These are phyloP conservation scores for Arbutus unedo DNA, from an alignment of 148 eudicot species.

Conservation along the genomic window DNA sequence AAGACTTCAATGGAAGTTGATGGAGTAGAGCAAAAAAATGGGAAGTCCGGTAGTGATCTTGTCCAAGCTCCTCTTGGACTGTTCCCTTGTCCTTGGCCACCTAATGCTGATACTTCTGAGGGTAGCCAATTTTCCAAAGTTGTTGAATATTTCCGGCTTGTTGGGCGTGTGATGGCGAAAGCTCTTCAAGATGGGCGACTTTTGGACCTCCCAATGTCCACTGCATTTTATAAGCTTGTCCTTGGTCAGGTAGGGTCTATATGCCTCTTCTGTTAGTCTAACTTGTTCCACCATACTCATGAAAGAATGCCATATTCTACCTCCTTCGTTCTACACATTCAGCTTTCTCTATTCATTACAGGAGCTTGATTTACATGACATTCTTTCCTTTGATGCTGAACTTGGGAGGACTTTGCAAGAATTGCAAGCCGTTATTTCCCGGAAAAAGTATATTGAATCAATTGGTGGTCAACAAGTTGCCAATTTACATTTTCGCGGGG, in stretches of 20 bases:
- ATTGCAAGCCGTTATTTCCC: slow-evolving; percentile 70
- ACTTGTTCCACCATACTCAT: neutral
- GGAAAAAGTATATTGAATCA: slow-evolving; percentile 79
- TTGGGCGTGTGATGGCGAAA: slow-evolving; percentile 96
- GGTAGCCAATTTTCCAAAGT: slow-evolving; percentile 65
- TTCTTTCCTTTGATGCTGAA: slow-evolving; percentile 79
- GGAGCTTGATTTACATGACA: slow-evolving; percentile 99
- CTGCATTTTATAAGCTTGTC: slow-evolving; percentile 79
- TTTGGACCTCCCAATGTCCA: slow-evolving; percentile 80
- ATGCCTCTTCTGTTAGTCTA: neutral
- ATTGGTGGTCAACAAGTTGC: slow-evolving; percentile 53
- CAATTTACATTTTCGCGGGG: slow-evolving; percentile 68
- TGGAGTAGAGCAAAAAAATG: slow-evolving; percentile 33
- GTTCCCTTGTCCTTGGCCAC: slow-evolving; percentile 93
- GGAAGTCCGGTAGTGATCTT: slow-evolving; percentile 41
- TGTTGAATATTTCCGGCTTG: slow-evolving; percentile 69
- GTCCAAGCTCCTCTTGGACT: slow-evolving; percentile 79
- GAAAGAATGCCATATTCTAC: neutral
- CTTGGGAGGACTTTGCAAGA: slow-evolving; percentile 86
- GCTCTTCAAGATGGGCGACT: slow-evolving; percentile 99
- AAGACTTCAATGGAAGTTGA: slow-evolving; percentile 53
- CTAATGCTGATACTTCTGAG: slow-evolving; percentile 53
- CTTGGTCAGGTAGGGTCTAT: slow-evolving; percentile 67
- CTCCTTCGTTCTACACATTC: slow-evolving; percentile 3
- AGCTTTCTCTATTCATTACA: slow-evolving; percentile 26